phyloP scores from a whole-genome alignment of 331 rosid genomes.

The Rhamnella rubrinervis region DNA sequence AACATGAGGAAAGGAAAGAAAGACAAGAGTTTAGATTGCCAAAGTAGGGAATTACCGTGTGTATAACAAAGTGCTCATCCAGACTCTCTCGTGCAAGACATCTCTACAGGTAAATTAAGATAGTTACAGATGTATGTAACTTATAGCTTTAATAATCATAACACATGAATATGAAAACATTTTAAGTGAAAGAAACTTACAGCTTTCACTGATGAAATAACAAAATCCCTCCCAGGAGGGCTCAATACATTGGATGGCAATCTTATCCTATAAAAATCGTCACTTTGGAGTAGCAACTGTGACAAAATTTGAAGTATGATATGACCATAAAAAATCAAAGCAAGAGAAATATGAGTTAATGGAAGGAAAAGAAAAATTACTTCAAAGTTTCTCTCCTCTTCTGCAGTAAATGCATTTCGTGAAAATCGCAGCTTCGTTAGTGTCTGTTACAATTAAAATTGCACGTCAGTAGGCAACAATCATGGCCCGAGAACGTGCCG shows the following conservation, averaged over 20 bases:
- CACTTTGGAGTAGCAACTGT: constrained; percentile 69
- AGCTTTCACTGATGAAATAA: constrained; percentile 81
- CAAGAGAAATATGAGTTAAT: background rate
- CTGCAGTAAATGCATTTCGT: constrained; percentile 58
- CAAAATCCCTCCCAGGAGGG: constrained; percentile 66
- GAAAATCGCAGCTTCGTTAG: constrained; percentile 88
- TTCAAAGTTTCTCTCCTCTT: constrained; percentile 57
- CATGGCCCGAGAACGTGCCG: background rate
- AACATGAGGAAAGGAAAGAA: constrained; percentile 1
- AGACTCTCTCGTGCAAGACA: constrained; percentile 83
- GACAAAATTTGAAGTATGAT: constrained; percentile 13
- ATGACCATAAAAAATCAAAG: constrained; percentile 1
- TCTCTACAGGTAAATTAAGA: constrained; percentile 59
- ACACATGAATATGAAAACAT: background rate
- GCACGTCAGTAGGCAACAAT: constrained; percentile 15
- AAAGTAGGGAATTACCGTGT: constrained; percentile 53
- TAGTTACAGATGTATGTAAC: constrained; percentile 28
- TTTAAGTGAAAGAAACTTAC: constrained; percentile 36
- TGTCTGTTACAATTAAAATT: constrained; percentile 50
- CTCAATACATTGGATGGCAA: constrained; percentile 72
- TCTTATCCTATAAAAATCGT: constrained; percentile 84
- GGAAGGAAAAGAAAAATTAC: constrained; percentile 34
- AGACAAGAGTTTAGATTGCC: constrained; percentile 2
- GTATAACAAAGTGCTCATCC: constrained; percentile 88
- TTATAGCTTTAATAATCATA: constrained; percentile 1